These are phyloP conservation scores for Chenopodium album DNA, from an alignment of 148 eudicot genomes.

Conservation along the genomic window DNA sequence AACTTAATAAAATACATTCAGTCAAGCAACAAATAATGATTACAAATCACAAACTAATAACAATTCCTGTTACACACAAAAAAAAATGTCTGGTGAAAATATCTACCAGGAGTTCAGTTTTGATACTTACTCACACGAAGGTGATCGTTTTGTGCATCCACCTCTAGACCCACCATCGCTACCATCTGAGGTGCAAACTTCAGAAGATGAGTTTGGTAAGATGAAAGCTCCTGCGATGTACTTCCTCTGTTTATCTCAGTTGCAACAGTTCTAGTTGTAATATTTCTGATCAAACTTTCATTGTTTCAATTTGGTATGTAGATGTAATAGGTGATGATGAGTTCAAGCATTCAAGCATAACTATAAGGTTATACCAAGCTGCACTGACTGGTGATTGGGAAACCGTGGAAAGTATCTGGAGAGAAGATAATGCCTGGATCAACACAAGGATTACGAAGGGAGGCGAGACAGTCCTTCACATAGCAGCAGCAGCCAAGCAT, in stretches of 20 bases:
- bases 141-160: not conserved
- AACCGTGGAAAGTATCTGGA: not conserved
- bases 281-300: not conserved
- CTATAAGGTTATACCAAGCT: conserved; percentile 13
- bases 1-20: too few relatives aligned
- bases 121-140: not conserved
- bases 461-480: conserved; percentile 33
- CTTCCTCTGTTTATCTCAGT: too few relatives aligned
- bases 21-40: not conserved
- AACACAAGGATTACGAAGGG: conserved; percentile 19
- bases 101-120: not conserved
- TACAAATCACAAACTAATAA: not conserved
- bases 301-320: not conserved
- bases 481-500: conserved; percentile 28
- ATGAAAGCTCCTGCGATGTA: too few relatives aligned
- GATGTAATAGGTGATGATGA: conserved; percentile 1
- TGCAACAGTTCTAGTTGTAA: too few relatives aligned
- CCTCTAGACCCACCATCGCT: not conserved
- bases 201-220: conserved; percentile 14
- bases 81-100: not conserved
- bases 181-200: conserved; percentile 1
- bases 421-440: not conserved
- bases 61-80: not conserved
- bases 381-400: conserved; percentile 23
- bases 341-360: not conserved